phyloP scores from a whole-genome alignment of 352 stramenopile species.

The Blastocystis sp. region DNA sequence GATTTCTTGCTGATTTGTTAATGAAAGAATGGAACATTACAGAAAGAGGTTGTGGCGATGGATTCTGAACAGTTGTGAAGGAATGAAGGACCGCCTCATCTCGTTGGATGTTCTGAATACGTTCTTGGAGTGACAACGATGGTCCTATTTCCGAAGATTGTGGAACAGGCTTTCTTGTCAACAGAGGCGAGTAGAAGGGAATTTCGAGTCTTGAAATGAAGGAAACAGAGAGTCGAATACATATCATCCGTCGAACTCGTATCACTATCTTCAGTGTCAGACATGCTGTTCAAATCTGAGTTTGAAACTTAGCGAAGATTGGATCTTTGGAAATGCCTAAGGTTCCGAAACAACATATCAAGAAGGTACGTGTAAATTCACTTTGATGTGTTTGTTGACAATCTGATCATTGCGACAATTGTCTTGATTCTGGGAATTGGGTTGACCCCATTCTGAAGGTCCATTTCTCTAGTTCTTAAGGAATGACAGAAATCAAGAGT shows the following conservation, averaged over 20 bases:
- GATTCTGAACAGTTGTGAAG: not conserved
- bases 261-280: not conserved
- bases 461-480: too few species aligned
- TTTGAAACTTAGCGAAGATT: not conserved
- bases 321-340: slow-evolving; percentile 15
- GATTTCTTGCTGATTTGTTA: slow-evolving; percentile 1
- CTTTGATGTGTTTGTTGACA: too few species aligned
- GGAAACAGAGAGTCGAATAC: not conserved
- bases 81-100: not conserved
- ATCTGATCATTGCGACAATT: too few species aligned
- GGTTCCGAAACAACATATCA: slow-evolving; percentile 9
- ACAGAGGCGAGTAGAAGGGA: not conserved
- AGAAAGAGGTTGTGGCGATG: not conserved
- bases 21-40: not conserved
- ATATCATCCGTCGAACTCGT: not conserved
- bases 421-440: too few species aligned
- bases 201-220: not conserved
- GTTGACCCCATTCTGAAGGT: too few species aligned
- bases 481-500: not conserved
- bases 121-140: not conserved
- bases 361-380: too few species aligned
- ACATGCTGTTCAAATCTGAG: not conserved
- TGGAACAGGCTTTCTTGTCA: not conserved
- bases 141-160: not conserved
- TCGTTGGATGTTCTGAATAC: not conserved